phyloP scores from a whole-genome alignment of 805 yeast species.

The Saccharomycopsis fodiens region DNA sequence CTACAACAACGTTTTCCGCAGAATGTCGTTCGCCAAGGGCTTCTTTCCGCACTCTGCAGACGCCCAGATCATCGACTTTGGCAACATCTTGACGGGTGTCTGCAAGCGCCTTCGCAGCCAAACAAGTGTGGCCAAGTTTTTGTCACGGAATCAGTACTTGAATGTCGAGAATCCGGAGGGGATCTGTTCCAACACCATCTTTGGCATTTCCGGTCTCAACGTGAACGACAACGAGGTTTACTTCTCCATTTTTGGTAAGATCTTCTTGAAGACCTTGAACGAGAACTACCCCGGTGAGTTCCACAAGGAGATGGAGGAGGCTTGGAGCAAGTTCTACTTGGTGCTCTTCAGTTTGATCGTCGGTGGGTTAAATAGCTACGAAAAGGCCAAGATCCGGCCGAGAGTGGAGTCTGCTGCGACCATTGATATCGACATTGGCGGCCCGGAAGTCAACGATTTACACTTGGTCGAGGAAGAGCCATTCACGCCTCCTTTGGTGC shows the following conservation, averaged over 20 bases:
- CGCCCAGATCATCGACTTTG: slow-evolving; percentile 10
- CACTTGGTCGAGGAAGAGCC: neutral
- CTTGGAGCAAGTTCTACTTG: slow-evolving; percentile 18
- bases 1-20: slow-evolving; percentile 17
- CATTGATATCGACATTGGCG: neutral
- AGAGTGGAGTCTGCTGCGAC: neutral
- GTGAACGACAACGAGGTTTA: slow-evolving; percentile 15
- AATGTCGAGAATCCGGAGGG: slow-evolving; percentile 3
- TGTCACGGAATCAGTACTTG: slow-evolving; percentile 3
- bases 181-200: slow-evolving; percentile 9
- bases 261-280: slow-evolving; percentile 19
- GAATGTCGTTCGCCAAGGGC: slow-evolving; percentile 10
- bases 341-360: slow-evolving; percentile 20
- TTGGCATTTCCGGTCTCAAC: slow-evolving; percentile 7
- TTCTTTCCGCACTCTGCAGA: slow-evolving; percentile 12
- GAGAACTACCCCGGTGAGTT: slow-evolving; percentile 19
- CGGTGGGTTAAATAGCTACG: slow-evolving; percentile 15
- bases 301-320: slow-evolving; percentile 9
- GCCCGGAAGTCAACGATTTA: neutral
- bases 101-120: slow-evolving; percentile 2
- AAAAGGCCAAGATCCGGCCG: slow-evolving; percentile 1
- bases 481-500: neutral
- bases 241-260: slow-evolving; percentile 17
- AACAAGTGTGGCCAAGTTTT: slow-evolving; percentile 4
- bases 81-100: slow-evolving; percentile 13